Conservation (phyloP, 2,329 filamentous ascomycete genomes). For the Verruconis gallopava region DNA sequence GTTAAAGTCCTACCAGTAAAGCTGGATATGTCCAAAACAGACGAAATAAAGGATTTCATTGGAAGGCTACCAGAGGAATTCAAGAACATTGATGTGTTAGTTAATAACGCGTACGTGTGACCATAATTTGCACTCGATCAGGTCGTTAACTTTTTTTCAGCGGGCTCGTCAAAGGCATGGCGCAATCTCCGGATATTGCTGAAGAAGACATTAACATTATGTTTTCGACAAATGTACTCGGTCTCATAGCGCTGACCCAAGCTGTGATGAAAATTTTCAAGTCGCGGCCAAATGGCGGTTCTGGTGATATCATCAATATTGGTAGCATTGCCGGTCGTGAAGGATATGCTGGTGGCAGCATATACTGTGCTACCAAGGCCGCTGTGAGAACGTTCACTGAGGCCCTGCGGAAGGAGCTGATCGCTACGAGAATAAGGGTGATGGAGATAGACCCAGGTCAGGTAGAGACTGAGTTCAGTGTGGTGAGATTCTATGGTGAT, state of each 20-base stretch:
- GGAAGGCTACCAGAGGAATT: slow-evolving; percentile 65
- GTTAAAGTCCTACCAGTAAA: slow-evolving; percentile 73
- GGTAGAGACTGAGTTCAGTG: slow-evolving; percentile 86
- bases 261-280: slow-evolving; percentile 75
- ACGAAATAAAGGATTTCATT: slow-evolving; percentile 63
- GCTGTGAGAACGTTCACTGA: slow-evolving; percentile 79
- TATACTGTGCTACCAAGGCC: slow-evolving; percentile 90
- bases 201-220: slow-evolving; percentile 74
- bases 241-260: slow-evolving; percentile 94
- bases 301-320: slow-evolving; percentile 91
- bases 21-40: slow-evolving; percentile 73
- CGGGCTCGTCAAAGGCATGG: slow-evolving; percentile 79
- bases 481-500: slow-evolving; percentile 80
- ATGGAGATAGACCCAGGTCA: slow-evolving; percentile 87
- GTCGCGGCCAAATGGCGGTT: slow-evolving; percentile 52
- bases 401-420: slow-evolving; percentile 66
- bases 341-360: slow-evolving; percentile 70
- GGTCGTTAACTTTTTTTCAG: no score
- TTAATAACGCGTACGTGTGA: slow-evolving; percentile 91
- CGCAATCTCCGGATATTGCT: slow-evolving; percentile 69
- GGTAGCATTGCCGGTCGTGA: slow-evolving; percentile 86
- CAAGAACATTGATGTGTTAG: slow-evolving; percentile 71
- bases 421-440: slow-evolving; percentile 65
- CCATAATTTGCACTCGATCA: no score
- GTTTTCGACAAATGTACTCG: slow-evolving; percentile 88